Conservation (phyloP, 495 filamentous ascomycete genomes). For the Barbatosphaeria neglecta region DNA sequence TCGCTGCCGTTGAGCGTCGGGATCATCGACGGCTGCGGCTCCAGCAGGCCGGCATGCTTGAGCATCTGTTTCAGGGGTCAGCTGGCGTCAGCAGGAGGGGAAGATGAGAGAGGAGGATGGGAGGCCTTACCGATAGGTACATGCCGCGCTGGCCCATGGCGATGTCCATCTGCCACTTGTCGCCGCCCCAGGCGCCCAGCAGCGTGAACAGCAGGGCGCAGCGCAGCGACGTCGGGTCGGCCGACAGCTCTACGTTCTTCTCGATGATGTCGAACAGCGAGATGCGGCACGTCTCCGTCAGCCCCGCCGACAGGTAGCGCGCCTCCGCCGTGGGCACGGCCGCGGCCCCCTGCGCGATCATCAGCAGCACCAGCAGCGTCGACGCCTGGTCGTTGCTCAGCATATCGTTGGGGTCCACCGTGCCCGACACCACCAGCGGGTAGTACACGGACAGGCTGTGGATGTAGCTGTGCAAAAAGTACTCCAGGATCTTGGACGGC, state of each 20-base stretch:
- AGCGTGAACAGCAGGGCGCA: slow-evolving; percentile 51
- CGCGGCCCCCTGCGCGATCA: slow-evolving; percentile 54
- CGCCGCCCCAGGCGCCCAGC: slow-evolving; percentile 52
- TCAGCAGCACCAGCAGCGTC: slow-evolving; percentile 47
- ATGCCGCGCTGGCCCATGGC: slow-evolving; percentile 57
- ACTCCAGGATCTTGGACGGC: slow-evolving; percentile 45
- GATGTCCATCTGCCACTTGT: slow-evolving; percentile 63
- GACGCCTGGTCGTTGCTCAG: slow-evolving; percentile 45
- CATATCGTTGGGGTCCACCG: slow-evolving; percentile 49
- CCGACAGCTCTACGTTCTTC: slow-evolving; percentile 49
- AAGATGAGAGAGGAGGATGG: no score
- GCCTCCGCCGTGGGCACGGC: slow-evolving; percentile 45
- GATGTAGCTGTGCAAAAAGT: slow-evolving; percentile 48
- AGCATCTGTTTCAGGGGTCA: slow-evolving; percentile 31
- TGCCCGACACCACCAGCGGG: slow-evolving; percentile 36
- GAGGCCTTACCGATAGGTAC: slow-evolving; percentile 53
- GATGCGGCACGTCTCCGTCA: slow-evolving; percentile 54
- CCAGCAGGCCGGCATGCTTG: slow-evolving; percentile 41
- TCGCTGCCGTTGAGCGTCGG: slow-evolving; percentile 17
- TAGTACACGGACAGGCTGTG: slow-evolving; percentile 48
- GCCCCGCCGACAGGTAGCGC: slow-evolving; percentile 45
- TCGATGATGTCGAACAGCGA: slow-evolving; percentile 54
- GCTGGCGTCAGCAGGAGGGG: not conserved
- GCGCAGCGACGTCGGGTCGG: slow-evolving; percentile 44
- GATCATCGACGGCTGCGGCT: slow-evolving; percentile 24